A percentile compares a stretch with the other conserved stretches of the same genome.
Evolutionary conservation across 1,139 yeast species (phyloP).

Genomic region (Zygosaccharomyces pseudobailii): DNA sequence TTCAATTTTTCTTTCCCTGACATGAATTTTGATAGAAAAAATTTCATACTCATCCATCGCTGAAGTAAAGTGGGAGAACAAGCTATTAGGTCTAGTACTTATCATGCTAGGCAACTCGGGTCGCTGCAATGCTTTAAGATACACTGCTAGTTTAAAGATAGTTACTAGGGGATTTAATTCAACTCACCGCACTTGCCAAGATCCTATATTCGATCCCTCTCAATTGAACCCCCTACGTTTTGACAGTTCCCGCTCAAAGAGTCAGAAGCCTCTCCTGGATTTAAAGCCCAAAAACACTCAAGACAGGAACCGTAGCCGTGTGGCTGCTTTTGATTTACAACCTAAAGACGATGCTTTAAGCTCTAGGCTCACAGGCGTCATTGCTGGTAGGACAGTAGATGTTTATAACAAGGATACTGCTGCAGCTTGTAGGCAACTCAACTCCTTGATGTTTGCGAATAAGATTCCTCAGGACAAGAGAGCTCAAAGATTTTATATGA

Average conservation of each 20-base stretch:
- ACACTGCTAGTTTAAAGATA: neutral
- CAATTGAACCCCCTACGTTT: constrained; percentile 15
- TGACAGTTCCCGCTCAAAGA: constrained; percentile 5
- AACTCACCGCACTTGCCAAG: neutral
- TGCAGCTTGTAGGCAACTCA: constrained; percentile 36
- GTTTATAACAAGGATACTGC: constrained; percentile 38
- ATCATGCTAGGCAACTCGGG: neutral
- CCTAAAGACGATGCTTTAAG: constrained; percentile 27
- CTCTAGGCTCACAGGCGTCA: constrained; percentile 38
- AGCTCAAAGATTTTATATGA: constrained; percentile 42
- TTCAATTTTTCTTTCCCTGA: neutral
- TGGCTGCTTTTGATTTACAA: constrained; percentile 2
- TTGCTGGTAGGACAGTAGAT: constrained; percentile 45
- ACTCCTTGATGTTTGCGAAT: constrained; percentile 35
- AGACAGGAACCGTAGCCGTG: neutral
- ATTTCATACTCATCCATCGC: neutral
- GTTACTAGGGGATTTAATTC: neutral
- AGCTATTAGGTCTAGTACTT: too few species aligned
- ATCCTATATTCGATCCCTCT: constrained; percentile 14
- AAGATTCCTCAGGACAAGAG: constrained; percentile 36
- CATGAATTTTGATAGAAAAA: neutral
- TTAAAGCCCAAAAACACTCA: neutral
- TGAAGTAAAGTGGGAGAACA: neutral
- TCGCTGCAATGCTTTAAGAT: neutral
- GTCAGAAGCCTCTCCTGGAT: constrained; percentile 8